These are phyloP conservation scores for Geranium rotundifolium DNA, from an alignment of 345 rosid genomes.

Conservation along the genomic window DNA sequence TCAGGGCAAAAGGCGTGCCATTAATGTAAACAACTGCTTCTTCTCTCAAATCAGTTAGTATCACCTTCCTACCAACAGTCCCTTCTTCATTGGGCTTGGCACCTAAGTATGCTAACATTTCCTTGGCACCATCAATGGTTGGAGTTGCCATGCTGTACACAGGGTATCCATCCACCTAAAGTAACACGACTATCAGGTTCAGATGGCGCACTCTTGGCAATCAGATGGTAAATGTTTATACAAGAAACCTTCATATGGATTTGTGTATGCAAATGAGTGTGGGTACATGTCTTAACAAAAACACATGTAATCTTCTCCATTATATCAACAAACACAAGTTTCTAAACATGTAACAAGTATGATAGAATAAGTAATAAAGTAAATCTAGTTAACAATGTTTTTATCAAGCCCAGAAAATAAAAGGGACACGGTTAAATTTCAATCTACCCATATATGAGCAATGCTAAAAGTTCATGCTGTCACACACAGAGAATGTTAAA, in stretches of 20 bases:
- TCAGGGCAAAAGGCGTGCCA: conserved; percentile 84
- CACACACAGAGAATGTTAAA: not conserved
- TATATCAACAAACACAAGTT: not conserved
- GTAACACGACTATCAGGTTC: conserved; percentile 7
- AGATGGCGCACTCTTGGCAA: no score
- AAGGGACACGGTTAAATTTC: not conserved
- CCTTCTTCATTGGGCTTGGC: conserved; percentile 50
- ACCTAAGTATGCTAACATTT: conserved; percentile 75
- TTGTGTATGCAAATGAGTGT: not conserved
- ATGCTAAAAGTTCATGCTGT: not conserved
- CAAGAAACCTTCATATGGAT: not conserved
- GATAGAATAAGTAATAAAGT: not conserved
- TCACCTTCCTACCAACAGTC: conserved; percentile 33
- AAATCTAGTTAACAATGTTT: not conserved
- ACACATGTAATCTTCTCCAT: not conserved
- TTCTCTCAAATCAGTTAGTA: conserved; percentile 83
- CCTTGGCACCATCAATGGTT: conserved; percentile 70
- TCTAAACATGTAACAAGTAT: not conserved
- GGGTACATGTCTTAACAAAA: not conserved
- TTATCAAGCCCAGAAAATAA: not conserved
- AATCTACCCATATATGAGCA: not conserved
- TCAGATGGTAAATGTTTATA: not conserved
- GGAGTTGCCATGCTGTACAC: conserved; percentile 99
- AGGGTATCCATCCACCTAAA: conserved; percentile 82
- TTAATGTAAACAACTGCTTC: conserved; percentile 90